Conservation (phyloP, 177 flowering plant genomes). For the Vitis hybrid region DNA sequence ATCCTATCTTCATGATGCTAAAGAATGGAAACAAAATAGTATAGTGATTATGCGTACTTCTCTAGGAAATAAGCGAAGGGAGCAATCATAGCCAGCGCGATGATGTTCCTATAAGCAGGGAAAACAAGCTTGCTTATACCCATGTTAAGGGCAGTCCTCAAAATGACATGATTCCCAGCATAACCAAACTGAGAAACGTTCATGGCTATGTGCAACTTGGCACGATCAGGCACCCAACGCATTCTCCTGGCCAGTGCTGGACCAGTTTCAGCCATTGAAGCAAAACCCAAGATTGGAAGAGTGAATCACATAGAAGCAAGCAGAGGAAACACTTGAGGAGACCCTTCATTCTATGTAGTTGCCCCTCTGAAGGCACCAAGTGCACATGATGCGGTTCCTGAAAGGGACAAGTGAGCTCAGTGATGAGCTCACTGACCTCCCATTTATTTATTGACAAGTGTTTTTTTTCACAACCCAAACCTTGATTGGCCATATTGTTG, state of each 20-base stretch:
- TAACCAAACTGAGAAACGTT: slow-evolving; percentile 14
- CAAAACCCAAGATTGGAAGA: not conserved
- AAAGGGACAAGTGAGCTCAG: too few species aligned
- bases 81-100: slow-evolving; percentile 16
- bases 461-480: too few species aligned
- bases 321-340: not conserved
- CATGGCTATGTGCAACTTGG: slow-evolving; percentile 24
- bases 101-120: slow-evolving; percentile 27
- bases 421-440: too few species aligned
- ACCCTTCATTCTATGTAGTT: not conserved
- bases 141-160: slow-evolving; percentile 27
- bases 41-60: slow-evolving; percentile 13
- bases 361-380: not conserved
- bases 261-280: slow-evolving; percentile 11
- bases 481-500: too few species aligned
- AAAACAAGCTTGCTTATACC: slow-evolving; percentile 34
- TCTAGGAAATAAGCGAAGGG: slow-evolving; percentile 30
- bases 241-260: not conserved
- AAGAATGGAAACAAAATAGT: too few species aligned
- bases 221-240: slow-evolving; percentile 19
- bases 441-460: too few species aligned
- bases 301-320: not conserved
- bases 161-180: slow-evolving; percentile 23
- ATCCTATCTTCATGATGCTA: too few species aligned
- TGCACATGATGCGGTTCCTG: too few species aligned